Evolutionary conservation across 148 eudicot species (phyloP), one percentile per base, ranked within the genome.

Genomic region (Rhododendron molle): DNA sequence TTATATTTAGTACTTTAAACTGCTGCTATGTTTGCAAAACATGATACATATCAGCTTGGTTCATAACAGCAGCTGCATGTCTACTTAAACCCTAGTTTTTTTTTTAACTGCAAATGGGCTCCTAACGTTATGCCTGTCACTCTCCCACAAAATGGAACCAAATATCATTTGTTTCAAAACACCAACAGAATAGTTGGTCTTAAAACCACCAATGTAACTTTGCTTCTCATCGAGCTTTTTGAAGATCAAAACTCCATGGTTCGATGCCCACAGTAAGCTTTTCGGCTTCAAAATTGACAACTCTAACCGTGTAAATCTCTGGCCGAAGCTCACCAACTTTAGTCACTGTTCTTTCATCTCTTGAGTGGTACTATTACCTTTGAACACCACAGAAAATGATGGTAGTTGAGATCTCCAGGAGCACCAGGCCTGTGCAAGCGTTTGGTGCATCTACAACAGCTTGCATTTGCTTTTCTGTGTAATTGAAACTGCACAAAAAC

Each of bases 401-500:
- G 81, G 85, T 84, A 84, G 80, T 84, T 84, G 80, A 84, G 85
- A 32, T 84, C 81, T 43, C 69, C 69, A 20, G 49, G 81, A 36
- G 85, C 52, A 28, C 78, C 26, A 18, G 47, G 20, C 69, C 32
- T 15, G 71, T 73, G 85, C 85, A 74, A 73, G 85, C 4, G 21
- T 74, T 23, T 13, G 28, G 43, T 47, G 71, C 80, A n/a, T 10
- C 85, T 36, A 14, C 69, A 34, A 74, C 74, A 3, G 44, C 62
- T 30, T 74, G 74, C 83, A 58, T 54, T 28, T 81, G 83, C 21
- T 83, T 40, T 40, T 83, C 40, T 5, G 77, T 83, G 60, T 83
- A 28, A 23, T 83, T 83, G 6, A 44, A 47, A 62, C 34, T 74
- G 60, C 85, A 84, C 30, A 84, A 21, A 36, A 84, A 84, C 47